Percentiles rank a stretch among this genome's conserved stretches.
phyloP scores from a whole-genome alignment of 768 basidiomycete genomes.

The Leccinum boreale region DNA sequence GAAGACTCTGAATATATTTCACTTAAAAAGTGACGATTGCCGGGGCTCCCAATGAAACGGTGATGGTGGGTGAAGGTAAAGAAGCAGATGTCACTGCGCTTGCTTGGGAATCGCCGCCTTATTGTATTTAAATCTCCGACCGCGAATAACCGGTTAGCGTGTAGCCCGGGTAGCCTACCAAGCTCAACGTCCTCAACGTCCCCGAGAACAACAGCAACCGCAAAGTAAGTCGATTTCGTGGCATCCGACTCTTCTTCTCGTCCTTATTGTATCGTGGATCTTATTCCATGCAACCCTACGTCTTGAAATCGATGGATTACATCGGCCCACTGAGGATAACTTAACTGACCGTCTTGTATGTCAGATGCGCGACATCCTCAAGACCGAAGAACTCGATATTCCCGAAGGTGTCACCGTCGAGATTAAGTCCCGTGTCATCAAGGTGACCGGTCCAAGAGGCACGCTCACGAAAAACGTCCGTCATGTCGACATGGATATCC shows the following conservation, averaged over 20 bases:
- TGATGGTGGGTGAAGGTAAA: constrained; percentile 49
- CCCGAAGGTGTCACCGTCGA: constrained; percentile 81
- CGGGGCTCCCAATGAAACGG: constrained; percentile 36
- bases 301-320: constrained; percentile 37
- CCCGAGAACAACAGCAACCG: constrained; percentile 23
- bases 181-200: constrained; percentile 25
- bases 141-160: constrained; percentile 25
- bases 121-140: constrained; percentile 35
- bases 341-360: constrained; percentile 21
- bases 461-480: constrained; percentile 89
- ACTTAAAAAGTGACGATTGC: constrained; percentile 46
- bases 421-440: constrained; percentile 90
- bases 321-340: constrained; percentile 29
- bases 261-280: not conserved
- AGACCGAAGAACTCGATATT: constrained; percentile 89
- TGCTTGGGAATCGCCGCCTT: constrained; percentile 26
- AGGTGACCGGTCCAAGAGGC: constrained; percentile 90
- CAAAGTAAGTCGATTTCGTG: constrained; percentile 25
- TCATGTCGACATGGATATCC: constrained; percentile 93
- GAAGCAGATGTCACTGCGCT: constrained; percentile 24
- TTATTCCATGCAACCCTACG: constrained; percentile 1
- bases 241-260: not conserved
- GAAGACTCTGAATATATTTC: constrained; percentile 40
- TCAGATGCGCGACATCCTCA: constrained; percentile 90
- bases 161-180: not conserved